A percentile compares a stretch with the other conserved stretches of the same genome.
These are phyloP conservation scores for Sordaria brevicollis DNA, from an alignment of 495 filamentous ascomycete species.

Conservation along the genomic window DNA sequence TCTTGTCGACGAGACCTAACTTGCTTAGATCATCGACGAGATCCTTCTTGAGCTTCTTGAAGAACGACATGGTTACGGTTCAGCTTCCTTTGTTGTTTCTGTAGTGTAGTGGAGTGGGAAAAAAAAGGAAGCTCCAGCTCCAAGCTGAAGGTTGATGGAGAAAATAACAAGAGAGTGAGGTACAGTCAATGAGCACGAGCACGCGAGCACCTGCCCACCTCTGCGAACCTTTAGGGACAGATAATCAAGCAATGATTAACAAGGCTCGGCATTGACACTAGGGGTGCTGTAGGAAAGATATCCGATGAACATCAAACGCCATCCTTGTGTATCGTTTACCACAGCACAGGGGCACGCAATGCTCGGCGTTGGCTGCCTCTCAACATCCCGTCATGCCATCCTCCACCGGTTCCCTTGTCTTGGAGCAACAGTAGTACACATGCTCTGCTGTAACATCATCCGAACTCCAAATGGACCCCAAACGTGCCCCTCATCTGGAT, in stretches of 20 bases:
- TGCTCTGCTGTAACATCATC: too few species aligned
- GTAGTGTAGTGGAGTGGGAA: neutral
- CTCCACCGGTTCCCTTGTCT: neutral
- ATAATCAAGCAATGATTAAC: neutral
- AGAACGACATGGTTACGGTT: constrained; percentile 16
- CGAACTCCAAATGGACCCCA: neutral
- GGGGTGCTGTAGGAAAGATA: neutral
- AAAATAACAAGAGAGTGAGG: neutral
- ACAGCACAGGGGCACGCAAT: neutral
- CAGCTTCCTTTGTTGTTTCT: neutral
- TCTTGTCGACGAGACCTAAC: constrained; percentile 13
- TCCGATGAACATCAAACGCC: neutral
- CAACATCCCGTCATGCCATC: neutral
- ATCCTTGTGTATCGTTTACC: neutral
- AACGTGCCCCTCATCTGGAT: neutral
- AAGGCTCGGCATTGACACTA: neutral
- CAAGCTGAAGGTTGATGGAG: neutral
- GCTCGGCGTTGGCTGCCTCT: neutral
- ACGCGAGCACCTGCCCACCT: neutral
- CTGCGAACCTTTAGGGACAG: neutral
- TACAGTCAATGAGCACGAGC: neutral
- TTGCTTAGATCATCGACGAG: constrained; percentile 10
- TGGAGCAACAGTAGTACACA: neutral
- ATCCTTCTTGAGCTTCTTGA: constrained; percentile 20
- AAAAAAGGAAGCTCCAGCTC: neutral